Evolutionary conservation across 192 early-diverging fungal species (phyloP).

Genomic region (Coemansia brasiliensis): DNA sequence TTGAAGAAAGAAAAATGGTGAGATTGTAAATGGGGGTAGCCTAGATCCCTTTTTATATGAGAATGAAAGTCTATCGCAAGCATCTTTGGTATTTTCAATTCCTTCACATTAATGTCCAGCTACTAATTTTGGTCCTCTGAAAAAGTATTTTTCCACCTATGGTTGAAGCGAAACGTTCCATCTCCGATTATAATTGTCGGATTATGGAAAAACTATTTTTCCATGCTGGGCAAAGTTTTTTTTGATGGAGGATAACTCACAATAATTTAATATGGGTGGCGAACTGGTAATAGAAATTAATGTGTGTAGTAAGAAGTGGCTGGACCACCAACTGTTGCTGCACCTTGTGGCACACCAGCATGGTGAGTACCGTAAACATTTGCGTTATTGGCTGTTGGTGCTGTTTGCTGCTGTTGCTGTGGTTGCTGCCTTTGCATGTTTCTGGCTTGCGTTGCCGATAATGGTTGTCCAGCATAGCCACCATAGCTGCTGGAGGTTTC

Average conservation of each 20-base stretch:
- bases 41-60: too few relatives aligned
- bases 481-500: background rate
- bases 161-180: background rate
- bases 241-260: too few relatives aligned
- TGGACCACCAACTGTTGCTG: slow-evolving; percentile 17
- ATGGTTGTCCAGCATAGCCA: slow-evolving; percentile 24
- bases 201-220: too few relatives aligned
- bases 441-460: slow-evolving; percentile 42
- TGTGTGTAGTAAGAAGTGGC: slow-evolving; percentile 9
- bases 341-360: slow-evolving; percentile 16
- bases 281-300: slow-evolving; percentile 1
- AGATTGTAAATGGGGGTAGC: background rate
- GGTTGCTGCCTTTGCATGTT: slow-evolving; percentile 34
- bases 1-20: background rate
- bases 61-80: too few relatives aligned
- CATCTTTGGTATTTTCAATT: too few relatives aligned
- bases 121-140: too few relatives aligned
- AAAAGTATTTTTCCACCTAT: background rate
- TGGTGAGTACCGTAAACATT: slow-evolving; percentile 15
- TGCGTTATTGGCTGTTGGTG: slow-evolving; percentile 10
- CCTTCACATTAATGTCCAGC: too few relatives aligned
- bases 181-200: too few relatives aligned
- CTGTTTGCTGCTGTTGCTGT: slow-evolving; percentile 14
- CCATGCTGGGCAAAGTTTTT: too few relatives aligned
- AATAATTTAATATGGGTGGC: background rate